Conservation (phyloP, 257 asterid genomes). For the Lycium ferocissimum region DNA sequence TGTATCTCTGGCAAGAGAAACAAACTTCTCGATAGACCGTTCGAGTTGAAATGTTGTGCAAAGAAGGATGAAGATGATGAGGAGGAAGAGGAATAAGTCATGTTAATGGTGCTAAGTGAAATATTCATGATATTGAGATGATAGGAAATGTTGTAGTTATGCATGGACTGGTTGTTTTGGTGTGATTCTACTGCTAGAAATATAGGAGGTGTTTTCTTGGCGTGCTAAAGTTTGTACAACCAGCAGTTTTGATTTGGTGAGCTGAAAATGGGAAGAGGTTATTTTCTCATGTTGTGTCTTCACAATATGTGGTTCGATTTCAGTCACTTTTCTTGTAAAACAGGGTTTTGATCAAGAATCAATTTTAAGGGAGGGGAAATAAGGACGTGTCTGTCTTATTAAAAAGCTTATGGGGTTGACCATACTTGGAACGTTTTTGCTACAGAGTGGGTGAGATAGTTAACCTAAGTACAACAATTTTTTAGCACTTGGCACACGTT, state of each 20-base stretch:
- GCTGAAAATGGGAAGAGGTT: conserved; percentile 46
- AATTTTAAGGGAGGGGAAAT: not conserved
- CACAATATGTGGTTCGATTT: not conserved
- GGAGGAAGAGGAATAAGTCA: conserved; percentile 30
- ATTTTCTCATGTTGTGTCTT: conserved; percentile 26
- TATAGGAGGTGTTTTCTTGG: conserved; percentile 47
- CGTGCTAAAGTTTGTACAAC: conserved; percentile 44
- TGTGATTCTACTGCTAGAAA: conserved; percentile 28
- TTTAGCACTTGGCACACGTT: not conserved
- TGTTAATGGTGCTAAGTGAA: conserved; percentile 31
- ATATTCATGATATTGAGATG: conserved; percentile 52
- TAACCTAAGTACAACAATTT: conserved; percentile 36
- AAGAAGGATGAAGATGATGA: not conserved
- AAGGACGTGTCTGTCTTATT: not conserved
- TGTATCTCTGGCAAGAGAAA: conserved; percentile 57
- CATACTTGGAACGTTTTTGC: not conserved
- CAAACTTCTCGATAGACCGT: conserved; percentile 22
- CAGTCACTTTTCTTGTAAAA: conserved; percentile 34
- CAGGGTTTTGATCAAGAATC: conserved; percentile 28
- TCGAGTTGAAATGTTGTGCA: not conserved
- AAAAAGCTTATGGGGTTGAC: conserved; percentile 11
- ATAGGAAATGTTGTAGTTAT: conserved; percentile 36
- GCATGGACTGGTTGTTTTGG: conserved; percentile 49
- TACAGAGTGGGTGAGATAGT: conserved; percentile 37
- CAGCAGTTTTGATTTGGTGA: conserved; percentile 51